phyloP scores from a whole-genome alignment of 495 filamentous ascomycete species.

The Chaetomium cochliodes region DNA sequence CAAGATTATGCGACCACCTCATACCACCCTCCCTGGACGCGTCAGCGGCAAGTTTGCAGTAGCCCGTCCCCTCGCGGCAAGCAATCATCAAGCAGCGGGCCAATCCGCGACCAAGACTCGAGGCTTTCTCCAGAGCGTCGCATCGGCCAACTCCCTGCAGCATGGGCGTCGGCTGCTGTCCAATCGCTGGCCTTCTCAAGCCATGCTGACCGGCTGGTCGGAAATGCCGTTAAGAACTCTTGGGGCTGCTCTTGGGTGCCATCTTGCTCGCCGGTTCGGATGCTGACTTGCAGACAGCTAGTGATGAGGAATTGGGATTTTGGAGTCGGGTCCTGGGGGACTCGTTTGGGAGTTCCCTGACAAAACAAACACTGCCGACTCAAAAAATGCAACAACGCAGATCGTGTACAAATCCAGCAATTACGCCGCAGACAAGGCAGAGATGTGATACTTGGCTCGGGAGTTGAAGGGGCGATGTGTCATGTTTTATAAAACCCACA shows the following conservation, averaged over 20 bases:
- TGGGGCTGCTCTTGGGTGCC: neutral
- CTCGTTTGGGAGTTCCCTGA: too few species aligned
- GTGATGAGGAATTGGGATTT: too few species aligned
- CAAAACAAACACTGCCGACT: too few species aligned
- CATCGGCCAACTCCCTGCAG: conserved; percentile 17
- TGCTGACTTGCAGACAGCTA: too few species aligned
- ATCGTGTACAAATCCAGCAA: too few species aligned
- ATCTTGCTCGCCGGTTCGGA: too few species aligned
- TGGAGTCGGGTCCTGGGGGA: too few species aligned
- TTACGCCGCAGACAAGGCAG: too few species aligned
- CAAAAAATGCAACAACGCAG: too few species aligned
- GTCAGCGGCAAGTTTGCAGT: conserved; percentile 5
- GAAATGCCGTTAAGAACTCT: conserved; percentile 10
- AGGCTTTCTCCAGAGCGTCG: conserved; percentile 2
- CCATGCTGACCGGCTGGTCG: conserved; percentile 1
- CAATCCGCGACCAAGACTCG: conserved; percentile 6
- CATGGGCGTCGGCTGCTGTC: conserved; percentile 9
- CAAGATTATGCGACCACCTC: neutral
- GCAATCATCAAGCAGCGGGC: conserved; percentile 1
- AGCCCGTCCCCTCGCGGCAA: neutral
- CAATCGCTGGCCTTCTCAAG: conserved; percentile 7
- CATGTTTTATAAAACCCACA: too few species aligned
- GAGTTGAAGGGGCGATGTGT: too few species aligned
- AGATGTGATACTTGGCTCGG: too few species aligned
- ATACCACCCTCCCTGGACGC: neutral